Conservation (phyloP, 2,329 filamentous ascomycete genomes). For the Arachnopeziza araneosa region DNA sequence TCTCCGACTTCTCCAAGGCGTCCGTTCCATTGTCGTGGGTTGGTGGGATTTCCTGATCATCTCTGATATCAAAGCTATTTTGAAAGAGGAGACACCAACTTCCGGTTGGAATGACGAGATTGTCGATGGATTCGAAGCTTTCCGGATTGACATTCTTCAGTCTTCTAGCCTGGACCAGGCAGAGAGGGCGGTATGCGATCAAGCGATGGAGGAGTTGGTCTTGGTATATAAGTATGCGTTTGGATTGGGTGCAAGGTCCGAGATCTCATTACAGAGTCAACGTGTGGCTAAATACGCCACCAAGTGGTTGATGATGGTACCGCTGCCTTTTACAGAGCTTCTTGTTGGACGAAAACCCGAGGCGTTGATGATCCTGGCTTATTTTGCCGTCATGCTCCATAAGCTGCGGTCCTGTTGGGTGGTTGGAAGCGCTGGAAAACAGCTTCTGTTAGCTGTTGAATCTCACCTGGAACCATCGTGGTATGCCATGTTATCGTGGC, state of each 20-base stretch:
- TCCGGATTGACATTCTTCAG: slow-evolving; percentile 3
- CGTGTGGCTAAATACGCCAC: slow-evolving; percentile 18
- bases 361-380: slow-evolving; percentile 33
- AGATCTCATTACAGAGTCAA: neutral
- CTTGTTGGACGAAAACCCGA: slow-evolving; percentile 30
- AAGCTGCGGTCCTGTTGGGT: slow-evolving; percentile 19
- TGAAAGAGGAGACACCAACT: slow-evolving; percentile 10
- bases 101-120: slow-evolving; percentile 6
- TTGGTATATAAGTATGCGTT: slow-evolving; percentile 14
- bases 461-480: slow-evolving; percentile 18
- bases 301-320: slow-evolving; percentile 33
- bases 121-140: slow-evolving; percentile 1
- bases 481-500: neutral
- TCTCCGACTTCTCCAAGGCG: slow-evolving; percentile 25
- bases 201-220: slow-evolving; percentile 11
- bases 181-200: slow-evolving; percentile 2
- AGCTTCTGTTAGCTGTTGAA: slow-evolving; percentile 19
- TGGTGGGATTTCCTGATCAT: slow-evolving; percentile 22
- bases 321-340: slow-evolving; percentile 28
- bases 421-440: slow-evolving; percentile 20
- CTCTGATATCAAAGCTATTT: slow-evolving; percentile 21
- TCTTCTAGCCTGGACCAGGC: neutral
- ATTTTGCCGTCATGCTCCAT: slow-evolving; percentile 34
- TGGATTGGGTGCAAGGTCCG: neutral
- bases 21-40: slow-evolving; percentile 18